Conservation (phyloP, 2,329 filamentous ascomycete species). For the Stagonosporopsis tanaceti region DNA sequence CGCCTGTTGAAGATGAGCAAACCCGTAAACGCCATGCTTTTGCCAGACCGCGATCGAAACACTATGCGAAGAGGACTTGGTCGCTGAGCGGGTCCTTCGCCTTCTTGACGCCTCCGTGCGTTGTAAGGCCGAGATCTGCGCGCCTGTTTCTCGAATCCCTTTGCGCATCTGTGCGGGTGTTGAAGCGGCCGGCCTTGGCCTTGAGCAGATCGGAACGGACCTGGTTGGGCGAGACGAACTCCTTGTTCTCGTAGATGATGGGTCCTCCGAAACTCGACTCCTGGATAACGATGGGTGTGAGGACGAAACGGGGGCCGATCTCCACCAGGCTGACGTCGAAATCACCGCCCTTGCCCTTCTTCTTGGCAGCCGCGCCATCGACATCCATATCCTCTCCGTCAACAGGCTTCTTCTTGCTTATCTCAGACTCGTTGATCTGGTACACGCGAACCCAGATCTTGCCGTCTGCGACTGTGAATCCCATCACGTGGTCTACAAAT, state of each 20-base stretch:
- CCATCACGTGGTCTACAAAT: slow-evolving; percentile 94
- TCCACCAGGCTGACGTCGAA: slow-evolving; percentile 86
- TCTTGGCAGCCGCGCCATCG: slow-evolving; percentile 45
- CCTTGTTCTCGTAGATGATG: slow-evolving; percentile 97
- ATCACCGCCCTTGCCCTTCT: slow-evolving; percentile 61
- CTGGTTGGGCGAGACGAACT: slow-evolving; percentile 96
- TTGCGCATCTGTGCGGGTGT: slow-evolving; percentile 75
- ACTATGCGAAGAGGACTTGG: slow-evolving; percentile 75
- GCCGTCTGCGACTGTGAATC: slow-evolving; percentile 87
- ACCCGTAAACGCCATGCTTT: slow-evolving; percentile 31
- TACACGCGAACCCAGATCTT: slow-evolving; percentile 98
- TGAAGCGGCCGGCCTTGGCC: slow-evolving; percentile 80
- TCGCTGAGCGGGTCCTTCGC: slow-evolving; percentile 77
- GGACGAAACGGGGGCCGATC: slow-evolving; percentile 90
- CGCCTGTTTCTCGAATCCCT: slow-evolving; percentile 77
- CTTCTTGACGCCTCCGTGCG: slow-evolving; percentile 68
- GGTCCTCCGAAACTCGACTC: slow-evolving; percentile 95
- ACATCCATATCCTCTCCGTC: slow-evolving; percentile 52
- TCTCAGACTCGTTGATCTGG: slow-evolving; percentile 85
- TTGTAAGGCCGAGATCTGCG: slow-evolving; percentile 77
- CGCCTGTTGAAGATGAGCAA: slow-evolving; percentile 19
- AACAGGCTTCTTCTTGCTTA: slow-evolving; percentile 55
- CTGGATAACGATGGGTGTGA: slow-evolving; percentile 93
- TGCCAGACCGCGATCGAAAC: slow-evolving; percentile 15
- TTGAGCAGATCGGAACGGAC: slow-evolving; percentile 81